A percentile compares a stretch with the other conserved stretches of the same genome.
phyloP scores from a whole-genome alignment of 352 stramenopile genomes.

The Pythium rishiriense region DNA sequence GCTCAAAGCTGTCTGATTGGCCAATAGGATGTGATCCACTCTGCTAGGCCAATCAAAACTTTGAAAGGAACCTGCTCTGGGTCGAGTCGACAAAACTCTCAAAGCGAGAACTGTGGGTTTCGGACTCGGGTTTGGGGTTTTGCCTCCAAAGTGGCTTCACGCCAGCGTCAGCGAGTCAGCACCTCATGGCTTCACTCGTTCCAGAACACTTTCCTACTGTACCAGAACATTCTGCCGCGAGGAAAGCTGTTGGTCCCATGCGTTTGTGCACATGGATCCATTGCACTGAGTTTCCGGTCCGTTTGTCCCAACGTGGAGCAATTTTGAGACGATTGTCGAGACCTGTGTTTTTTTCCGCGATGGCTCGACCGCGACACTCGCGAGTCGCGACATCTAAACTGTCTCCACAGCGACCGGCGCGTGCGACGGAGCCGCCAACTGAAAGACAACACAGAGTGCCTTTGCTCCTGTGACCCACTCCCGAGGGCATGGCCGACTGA shows the following conservation, averaged over 20 bases:
- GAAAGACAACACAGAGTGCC: background rate
- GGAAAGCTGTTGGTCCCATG: too few relatives aligned
- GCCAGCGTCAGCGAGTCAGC: background rate
- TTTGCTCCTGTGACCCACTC: background rate
- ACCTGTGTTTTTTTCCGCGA: slow-evolving; percentile 3
- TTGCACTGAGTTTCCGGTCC: background rate
- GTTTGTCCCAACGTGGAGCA: background rate
- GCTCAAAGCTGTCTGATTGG: background rate
- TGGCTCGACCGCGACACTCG: background rate
- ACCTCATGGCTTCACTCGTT: slow-evolving; percentile 1
- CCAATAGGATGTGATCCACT: background rate
- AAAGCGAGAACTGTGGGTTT: background rate
- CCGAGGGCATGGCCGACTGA: too few relatives aligned
- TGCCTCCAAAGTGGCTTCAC: slow-evolving; percentile 1
- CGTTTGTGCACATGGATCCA: background rate
- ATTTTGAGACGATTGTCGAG: slow-evolving; percentile 1
- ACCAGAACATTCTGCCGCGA: background rate
- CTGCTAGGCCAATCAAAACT: background rate
- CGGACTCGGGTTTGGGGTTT: background rate
- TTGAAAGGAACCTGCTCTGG: background rate
- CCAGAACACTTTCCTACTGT: too few relatives aligned
- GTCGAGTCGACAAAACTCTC: background rate
- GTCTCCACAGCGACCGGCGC: background rate
- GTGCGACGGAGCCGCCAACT: too few relatives aligned
- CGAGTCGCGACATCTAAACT: background rate